Base-by-base conservation (phyloP, 2,329 filamentous ascomycete species). In the Epicoccum nigrum region DNA sequence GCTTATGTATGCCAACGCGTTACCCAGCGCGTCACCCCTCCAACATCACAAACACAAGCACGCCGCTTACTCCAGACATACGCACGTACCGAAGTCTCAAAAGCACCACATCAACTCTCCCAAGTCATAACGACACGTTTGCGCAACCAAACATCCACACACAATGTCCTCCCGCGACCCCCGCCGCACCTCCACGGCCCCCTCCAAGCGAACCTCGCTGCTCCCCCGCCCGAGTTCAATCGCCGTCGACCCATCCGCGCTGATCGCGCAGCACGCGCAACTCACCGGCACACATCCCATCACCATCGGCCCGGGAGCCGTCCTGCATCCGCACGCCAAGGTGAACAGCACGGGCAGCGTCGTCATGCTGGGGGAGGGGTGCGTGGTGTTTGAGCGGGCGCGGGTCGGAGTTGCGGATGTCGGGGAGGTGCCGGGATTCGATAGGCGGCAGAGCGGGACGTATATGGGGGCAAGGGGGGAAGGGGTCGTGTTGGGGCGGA, bases 321-420 rank as follows among this genome's bases (percentile, higher is more conserved):
- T 97, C 6, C 76, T 99, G n/a, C 93, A 97, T 66, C 92, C 94
- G 1, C 89, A 92, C 40, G 84, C 87, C 13, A 86, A 67, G 42
- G 68, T 80, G 23, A 71, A 68, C 30, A 76, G 77, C 31, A 67
- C 71, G 1, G 46, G 70, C 15, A 75, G 74, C n/a, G 70, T 72
- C 1, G 75, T 80, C 1, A 69, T 70, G 15, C 66, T 81, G 7
- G 77, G 76, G 0, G 70, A 73, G 34, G 73, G 74, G 5, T 94
- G 89, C 64, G 88, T 96, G 37, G 81, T 97, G 34, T 85, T 88
- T 61, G 94, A 97, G 65, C 79, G 79, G 28, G 76, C 76, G 13
- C 64, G 71, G 17, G 65, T 80, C 2, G 73, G 73, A 1, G 53
- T 58, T 27, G 39, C 35, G 1, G 58, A 51, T 23, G 46, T 38